Evolutionary conservation across 768 basidiomycete species (phyloP).

Genomic region (Hypholoma sublateritium): DNA sequence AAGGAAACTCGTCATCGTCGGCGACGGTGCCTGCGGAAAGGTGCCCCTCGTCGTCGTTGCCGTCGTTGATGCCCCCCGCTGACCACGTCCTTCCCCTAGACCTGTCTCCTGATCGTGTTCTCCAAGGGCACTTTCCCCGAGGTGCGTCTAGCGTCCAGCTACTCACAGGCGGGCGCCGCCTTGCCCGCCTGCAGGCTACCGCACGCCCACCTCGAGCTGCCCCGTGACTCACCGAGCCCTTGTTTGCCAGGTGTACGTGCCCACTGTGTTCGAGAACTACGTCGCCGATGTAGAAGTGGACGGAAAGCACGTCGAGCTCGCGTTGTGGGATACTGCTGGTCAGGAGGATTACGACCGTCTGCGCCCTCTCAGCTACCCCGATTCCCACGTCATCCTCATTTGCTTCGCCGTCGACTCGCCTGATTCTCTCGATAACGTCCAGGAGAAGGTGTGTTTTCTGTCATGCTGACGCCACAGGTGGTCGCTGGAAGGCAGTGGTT

Average conservation of each 20-base stretch:
- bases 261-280: slow-evolving; percentile 99
- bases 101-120: slow-evolving; percentile 94
- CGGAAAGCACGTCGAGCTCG: slow-evolving; percentile 97
- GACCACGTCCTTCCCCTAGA: slow-evolving; percentile 43
- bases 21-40: slow-evolving; percentile 98
- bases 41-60: slow-evolving; percentile 32
- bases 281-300: slow-evolving; percentile 99
- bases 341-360: slow-evolving; percentile 99
- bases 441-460: slow-evolving; percentile 84
- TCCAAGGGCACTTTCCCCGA: slow-evolving; percentile 96
- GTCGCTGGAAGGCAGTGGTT: slow-evolving; percentile 3
- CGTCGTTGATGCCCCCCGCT: background rate
- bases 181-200: background rate
- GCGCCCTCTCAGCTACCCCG: slow-evolving; percentile 95
- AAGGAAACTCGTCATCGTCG: slow-evolving; percentile 98
- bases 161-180: slow-evolving; percentile 6
- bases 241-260: slow-evolving; percentile 87
- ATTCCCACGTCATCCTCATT: slow-evolving; percentile 99
- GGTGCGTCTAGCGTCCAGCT: slow-evolving; percentile 40
- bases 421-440: slow-evolving; percentile 98
- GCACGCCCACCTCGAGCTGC: background rate
- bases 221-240: background rate
- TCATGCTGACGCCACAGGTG: background rate
- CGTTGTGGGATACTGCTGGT: slow-evolving; percentile 99
- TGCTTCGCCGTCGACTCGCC: slow-evolving; percentile 98